Evolutionary conservation across 1,284 basidiomycete species (phyloP).

Genomic region (Serendipita sp.): DNA sequence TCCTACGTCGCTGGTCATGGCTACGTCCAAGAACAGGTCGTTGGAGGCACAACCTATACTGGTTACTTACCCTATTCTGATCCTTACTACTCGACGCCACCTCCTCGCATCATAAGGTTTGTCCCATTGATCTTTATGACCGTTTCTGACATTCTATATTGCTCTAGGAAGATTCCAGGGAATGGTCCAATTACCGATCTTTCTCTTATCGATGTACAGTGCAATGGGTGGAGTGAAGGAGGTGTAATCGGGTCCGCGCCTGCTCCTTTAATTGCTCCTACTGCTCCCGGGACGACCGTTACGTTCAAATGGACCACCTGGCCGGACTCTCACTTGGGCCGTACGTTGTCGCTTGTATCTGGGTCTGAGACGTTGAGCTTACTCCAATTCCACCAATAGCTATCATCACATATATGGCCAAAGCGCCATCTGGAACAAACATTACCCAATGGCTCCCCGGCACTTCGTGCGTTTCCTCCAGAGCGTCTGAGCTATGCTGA

Average conservation of each 20-base stretch:
- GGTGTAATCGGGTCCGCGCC: conserved; percentile 27
- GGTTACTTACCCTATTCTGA: conserved; percentile 27
- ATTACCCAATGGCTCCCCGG: conserved; percentile 33
- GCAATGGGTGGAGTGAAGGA: conserved; percentile 29
- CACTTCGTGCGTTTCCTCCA: conserved; percentile 22
- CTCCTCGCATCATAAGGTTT: conserved; percentile 30
- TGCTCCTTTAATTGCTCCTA: conserved; percentile 29
- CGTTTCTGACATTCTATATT: background rate
- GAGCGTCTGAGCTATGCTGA: background rate
- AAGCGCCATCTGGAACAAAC: conserved; percentile 25
- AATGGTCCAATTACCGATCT: conserved; percentile 19
- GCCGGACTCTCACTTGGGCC: conserved; percentile 18
- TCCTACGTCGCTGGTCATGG: conserved; percentile 21
- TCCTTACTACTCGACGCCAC: conserved; percentile 25
- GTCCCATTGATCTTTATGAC: background rate
- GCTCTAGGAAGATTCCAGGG: conserved; percentile 4
- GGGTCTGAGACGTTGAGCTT: background rate
- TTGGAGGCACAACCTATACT: conserved; percentile 21
- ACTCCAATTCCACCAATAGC: conserved; percentile 22
- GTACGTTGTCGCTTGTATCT: conserved; percentile 24
- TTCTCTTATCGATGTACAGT: conserved; percentile 25
- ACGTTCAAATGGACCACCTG: conserved; percentile 36
- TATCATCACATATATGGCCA: conserved; percentile 35
- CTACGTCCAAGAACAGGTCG: conserved; percentile 24
- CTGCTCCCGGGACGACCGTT: conserved; percentile 30